Base-by-base conservation (phyloP, 805 yeast species). In the Ogataea populi-albae region DNA sequence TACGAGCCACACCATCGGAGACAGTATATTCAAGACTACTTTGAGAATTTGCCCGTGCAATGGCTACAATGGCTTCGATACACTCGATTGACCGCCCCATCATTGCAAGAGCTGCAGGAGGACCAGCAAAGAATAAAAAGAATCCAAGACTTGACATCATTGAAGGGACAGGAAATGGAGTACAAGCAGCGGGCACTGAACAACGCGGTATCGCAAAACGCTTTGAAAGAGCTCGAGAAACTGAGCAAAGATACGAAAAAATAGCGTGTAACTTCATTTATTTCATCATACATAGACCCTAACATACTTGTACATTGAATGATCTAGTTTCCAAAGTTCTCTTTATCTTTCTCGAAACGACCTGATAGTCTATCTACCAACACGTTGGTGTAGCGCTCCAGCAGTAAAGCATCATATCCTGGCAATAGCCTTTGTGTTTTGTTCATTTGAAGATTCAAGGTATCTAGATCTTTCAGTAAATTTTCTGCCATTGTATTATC, bases 21-120 rank as follows among this genome's bases (percentile, higher is more conserved):
- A 37, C 54, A 66, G 4, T 73, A 71, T 51, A 67, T 74, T 29
- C 75, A 72, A 5, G 83, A 80, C 43, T 80, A 81, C 45, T 77
- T 76, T 45, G 56, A 66, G 5, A 74, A 77, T 12, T 75, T 71
- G 3, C 79, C 79, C 12, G 75, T 87, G 11, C 86, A 78, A 50
- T 86, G 95, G 94, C 65, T 74, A 24, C 89, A 81, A 54, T 86
- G 95, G 95, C 68, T 86, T 15, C 60, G 91, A 35, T 66, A 75
- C 47, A 77, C 85, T 2, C 66, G 93, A 32, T 59, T 65, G 1
- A 52, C 59, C 2, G 69, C 79, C 5, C 95, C 95, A 0, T 66
- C 79, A 0, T 49, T 86, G 15, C 64, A 69, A 24, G 95, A 86
- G 42, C 68, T 86, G 25, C 45, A 70, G 2, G 62, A 61, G 2